Evolutionary conservation across 164 flowering plant species (phyloP).

Genomic region (Vitis rupestris): DNA sequence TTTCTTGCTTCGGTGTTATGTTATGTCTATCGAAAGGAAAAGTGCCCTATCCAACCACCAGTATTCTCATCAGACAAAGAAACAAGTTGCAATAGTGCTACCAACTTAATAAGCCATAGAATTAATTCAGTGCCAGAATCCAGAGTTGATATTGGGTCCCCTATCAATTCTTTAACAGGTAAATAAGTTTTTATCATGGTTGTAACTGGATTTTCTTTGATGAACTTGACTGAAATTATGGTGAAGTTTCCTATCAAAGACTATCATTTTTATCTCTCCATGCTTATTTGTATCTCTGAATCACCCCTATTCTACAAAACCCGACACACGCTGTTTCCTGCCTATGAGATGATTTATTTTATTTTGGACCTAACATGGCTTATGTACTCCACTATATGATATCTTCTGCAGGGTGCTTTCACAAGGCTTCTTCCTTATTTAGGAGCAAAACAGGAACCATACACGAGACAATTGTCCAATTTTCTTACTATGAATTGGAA

Average conservation of each 20-base stretch:
- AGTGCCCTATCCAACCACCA: constrained; percentile 38
- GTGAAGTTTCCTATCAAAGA: not conserved
- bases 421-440: constrained; percentile 39
- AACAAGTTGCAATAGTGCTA: constrained; percentile 68
- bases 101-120: constrained; percentile 61
- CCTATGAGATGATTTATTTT: not conserved
- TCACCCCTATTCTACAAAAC: not conserved
- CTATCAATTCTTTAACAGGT: constrained; percentile 52
- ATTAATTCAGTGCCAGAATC: constrained; percentile 40
- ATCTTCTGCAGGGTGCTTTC: constrained; percentile 63
- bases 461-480: constrained; percentile 57
- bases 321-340: too few species aligned
- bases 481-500: constrained; percentile 76
- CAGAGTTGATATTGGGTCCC: constrained; percentile 27
- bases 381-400: not conserved
- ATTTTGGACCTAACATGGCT: not conserved
- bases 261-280: not conserved
- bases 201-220: not conserved
- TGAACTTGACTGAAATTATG: not conserved
- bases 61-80: constrained; percentile 60
- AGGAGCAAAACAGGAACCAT: constrained; percentile 40
- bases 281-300: not conserved
- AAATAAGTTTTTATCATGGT: not conserved
- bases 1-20: constrained; percentile 57
- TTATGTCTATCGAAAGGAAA: constrained; percentile 54